Evolutionary conservation across 805 yeast species (phyloP), one percentile per base, ranked within the genome.

Genomic region (Dipodascopsis tothii): DNA sequence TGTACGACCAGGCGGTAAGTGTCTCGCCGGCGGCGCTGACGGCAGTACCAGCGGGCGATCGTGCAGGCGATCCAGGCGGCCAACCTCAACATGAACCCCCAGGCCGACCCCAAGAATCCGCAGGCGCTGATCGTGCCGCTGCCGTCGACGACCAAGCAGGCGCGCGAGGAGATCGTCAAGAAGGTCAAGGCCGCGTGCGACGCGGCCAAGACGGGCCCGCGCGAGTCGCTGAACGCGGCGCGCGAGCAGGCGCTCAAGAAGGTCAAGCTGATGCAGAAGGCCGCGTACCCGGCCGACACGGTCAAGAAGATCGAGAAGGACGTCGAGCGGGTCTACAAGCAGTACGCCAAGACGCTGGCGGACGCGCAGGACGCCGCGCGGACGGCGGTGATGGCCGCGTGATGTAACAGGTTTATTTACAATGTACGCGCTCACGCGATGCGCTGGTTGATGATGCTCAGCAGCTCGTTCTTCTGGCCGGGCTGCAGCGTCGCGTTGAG

Each of bases 1-100:
- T 87, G 1, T 90, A 81, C 62, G 96, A 90, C 57, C 94, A 43
- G 1, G 35, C 28, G 6, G 51, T 49, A 22, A 22, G 47, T 41
- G 17, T 16, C 9, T 33, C 36, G 7, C 22, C 19, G 22, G 9
- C 18, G 21, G 9, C 5, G 18, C 7, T 19, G 18, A 18, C 6
- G 16, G 4, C 72, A 71, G 40, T 73, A 84, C 52, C 72, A 77
- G 33, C 81, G 84, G 55, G 71, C 74, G 48, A 74, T 90, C 22
- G 72, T 82, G 22, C 78, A 86, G 41, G 72, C 88, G 0, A 78
- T 90, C 17, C 61, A 85, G 47, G 81, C 75, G 1, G 70, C 88
- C 0, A 74, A 75, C 6, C 65, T 84, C 59, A 83, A 84, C 56
- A 63, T 90, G 70, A 85, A 80, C 47, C 95, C 97, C 1, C 88